These are phyloP conservation scores for Sporothrix brasiliensis DNA, from an alignment of 2,329 filamentous ascomycete species.

Conservation along the genomic window DNA sequence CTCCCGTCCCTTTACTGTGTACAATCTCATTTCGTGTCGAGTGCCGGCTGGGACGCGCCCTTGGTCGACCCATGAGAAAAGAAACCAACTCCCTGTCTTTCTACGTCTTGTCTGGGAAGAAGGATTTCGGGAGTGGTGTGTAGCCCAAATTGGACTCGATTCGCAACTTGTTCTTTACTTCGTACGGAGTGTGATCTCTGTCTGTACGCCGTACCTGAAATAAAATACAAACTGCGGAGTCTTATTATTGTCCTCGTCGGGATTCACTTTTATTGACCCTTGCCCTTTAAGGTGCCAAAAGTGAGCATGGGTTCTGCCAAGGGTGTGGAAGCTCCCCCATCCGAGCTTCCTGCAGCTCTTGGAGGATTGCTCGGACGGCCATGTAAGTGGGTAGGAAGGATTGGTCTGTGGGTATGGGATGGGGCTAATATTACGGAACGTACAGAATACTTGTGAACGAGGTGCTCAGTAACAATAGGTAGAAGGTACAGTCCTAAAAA, in stretches of 20 bases:
- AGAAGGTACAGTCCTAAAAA: background rate
- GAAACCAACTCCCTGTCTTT: conserved; percentile 15
- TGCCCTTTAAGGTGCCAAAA: background rate
- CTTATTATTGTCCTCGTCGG: background rate
- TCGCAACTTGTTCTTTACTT: too few relatives aligned
- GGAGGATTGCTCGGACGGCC: background rate
- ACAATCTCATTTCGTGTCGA: conserved; percentile 19
- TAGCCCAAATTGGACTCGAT: background rate
- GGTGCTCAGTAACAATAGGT: background rate
- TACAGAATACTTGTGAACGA: too few relatives aligned
- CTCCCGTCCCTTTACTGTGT: too few relatives aligned
- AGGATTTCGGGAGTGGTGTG: background rate
- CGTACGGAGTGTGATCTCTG: too few relatives aligned
- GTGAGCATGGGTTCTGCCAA: background rate
- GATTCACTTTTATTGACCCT: background rate
- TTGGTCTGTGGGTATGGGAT: conserved; percentile 21
- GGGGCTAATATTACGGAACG: conserved; percentile 20
- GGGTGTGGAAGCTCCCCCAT: conserved; percentile 20
- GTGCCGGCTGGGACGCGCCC: conserved; percentile 15
- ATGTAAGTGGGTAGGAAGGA: background rate
- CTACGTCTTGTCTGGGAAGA: background rate
- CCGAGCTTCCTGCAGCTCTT: conserved; percentile 12
- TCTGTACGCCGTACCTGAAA: too few relatives aligned
- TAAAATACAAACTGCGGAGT: too few relatives aligned
- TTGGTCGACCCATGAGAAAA: conserved; percentile 4